A percentile compares a stretch with the other conserved stretches of the same genome.
Conservation (phyloP, 371 early-diverging fungal genomes). For the Rhizopus microsporus region DNA sequence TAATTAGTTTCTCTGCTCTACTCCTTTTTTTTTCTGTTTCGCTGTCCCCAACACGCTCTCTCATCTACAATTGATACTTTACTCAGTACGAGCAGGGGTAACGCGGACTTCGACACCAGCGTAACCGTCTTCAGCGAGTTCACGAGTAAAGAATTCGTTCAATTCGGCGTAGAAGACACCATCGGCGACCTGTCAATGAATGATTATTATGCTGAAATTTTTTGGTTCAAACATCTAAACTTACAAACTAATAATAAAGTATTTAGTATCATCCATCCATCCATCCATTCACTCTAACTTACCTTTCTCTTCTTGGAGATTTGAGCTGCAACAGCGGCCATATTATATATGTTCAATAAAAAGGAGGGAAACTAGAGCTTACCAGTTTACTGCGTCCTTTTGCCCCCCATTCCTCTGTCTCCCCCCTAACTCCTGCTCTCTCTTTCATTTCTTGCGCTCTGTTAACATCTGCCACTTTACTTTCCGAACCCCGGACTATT, state of each 20-base stretch:
- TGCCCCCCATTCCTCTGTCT: background rate
- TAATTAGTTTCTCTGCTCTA: background rate
- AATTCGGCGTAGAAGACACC: constrained; percentile 99
- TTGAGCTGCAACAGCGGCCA: constrained; percentile 47
- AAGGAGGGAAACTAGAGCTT: constrained; percentile 16
- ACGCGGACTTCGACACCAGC: constrained; percentile 98
- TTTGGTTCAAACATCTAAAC: constrained; percentile 1
- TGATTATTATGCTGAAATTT: background rate
- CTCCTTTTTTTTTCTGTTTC: background rate
- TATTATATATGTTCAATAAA: constrained; percentile 19
- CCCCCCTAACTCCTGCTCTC: too few relatives aligned
- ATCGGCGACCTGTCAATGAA: constrained; percentile 79
- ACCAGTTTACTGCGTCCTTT: constrained; percentile 3
- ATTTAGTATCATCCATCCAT: constrained; percentile 25
- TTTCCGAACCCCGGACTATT: too few relatives aligned
- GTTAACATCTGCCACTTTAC: too few relatives aligned
- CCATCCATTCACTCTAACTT: constrained; percentile 21
- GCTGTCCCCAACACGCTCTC: too few relatives aligned
- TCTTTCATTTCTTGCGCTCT: too few relatives aligned
- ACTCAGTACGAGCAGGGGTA: constrained; percentile 97
- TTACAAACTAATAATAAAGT: constrained; percentile 7
- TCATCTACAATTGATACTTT: constrained; percentile 13
- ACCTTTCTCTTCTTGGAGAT: constrained; percentile 80
- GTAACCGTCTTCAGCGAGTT: constrained; percentile 88
- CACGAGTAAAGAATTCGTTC: constrained; percentile 97